Conservation (phyloP, 805 yeast genomes). For the Candida patagonica region DNA sequence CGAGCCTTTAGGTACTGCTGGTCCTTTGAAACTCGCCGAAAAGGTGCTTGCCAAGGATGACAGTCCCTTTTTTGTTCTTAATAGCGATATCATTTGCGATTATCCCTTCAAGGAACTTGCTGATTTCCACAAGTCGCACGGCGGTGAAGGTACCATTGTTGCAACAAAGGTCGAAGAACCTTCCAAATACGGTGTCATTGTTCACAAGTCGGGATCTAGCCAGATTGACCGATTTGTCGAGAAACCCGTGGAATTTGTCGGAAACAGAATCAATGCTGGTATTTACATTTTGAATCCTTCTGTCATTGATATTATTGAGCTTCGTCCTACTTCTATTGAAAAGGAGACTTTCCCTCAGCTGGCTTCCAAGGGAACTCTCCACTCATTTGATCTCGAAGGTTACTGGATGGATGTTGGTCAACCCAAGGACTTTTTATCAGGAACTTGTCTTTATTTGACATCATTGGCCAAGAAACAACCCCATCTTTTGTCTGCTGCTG, state of each 20-base stretch:
- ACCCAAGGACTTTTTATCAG: slow-evolving; percentile 98
- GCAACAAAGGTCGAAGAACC: slow-evolving; percentile 99
- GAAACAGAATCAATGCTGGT: slow-evolving; percentile 99
- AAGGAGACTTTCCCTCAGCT: slow-evolving; percentile 98
- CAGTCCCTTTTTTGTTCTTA: slow-evolving; percentile 93
- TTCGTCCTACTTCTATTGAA: slow-evolving; percentile 98
- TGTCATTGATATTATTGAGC: slow-evolving; percentile 91
- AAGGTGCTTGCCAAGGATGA: slow-evolving; percentile 86
- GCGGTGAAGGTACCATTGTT: slow-evolving; percentile 96
- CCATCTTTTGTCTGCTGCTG: slow-evolving; percentile 47
- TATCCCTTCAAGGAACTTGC: slow-evolving; percentile 93
- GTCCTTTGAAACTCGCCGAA: slow-evolving; percentile 97
- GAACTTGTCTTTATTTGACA: slow-evolving; percentile 85
- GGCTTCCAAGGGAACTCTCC: slow-evolving; percentile 80
- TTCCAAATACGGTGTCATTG: slow-evolving; percentile 98
- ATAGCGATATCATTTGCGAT: slow-evolving; percentile 98
- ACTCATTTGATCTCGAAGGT: slow-evolving; percentile 96
- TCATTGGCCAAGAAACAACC: slow-evolving; percentile 78
- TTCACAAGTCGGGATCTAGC: slow-evolving; percentile 89
- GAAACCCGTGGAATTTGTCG: slow-evolving; percentile 98
- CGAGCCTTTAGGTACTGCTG: slow-evolving; percentile 99
- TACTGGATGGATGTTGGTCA: slow-evolving; percentile 99
- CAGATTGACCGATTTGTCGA: slow-evolving; percentile 97
- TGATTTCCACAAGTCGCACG: slow-evolving; percentile 88
- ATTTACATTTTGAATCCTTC: slow-evolving; percentile 95